Conservation (phyloP, 768 basidiomycete species). For the Panellus pusillus region DNA sequence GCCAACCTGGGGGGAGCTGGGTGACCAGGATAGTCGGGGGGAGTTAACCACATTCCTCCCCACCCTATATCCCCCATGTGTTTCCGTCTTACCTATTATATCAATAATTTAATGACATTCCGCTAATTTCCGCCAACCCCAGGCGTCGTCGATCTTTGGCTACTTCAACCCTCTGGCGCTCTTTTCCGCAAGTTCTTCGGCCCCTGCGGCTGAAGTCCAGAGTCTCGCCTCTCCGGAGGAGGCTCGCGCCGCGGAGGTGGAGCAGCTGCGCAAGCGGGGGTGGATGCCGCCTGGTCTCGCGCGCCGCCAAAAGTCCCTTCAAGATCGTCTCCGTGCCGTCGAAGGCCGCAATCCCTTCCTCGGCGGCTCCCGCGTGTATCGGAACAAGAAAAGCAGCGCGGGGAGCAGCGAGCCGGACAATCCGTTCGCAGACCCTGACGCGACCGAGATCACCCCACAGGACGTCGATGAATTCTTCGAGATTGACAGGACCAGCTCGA, state of each 20-base stretch:
- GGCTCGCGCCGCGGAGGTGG: slow-evolving; percentile 19
- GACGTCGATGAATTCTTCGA: slow-evolving; percentile 27
- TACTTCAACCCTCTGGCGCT: slow-evolving; percentile 23
- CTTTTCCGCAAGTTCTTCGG: slow-evolving; percentile 4
- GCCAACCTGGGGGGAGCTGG: slow-evolving; percentile 20
- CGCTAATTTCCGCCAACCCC: slow-evolving; percentile 13
- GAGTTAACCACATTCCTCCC: slow-evolving; percentile 1
- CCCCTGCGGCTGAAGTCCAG: slow-evolving; percentile 12
- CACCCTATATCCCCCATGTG: slow-evolving; percentile 3
- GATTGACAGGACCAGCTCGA: slow-evolving; percentile 23
- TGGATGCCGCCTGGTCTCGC: slow-evolving; percentile 25
- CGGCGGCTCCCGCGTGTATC: slow-evolving; percentile 17
- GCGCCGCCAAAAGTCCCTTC: slow-evolving; percentile 22
- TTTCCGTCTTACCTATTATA: slow-evolving; percentile 9
- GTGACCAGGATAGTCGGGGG: slow-evolving; percentile 19
- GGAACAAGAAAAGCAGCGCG: slow-evolving; percentile 10
- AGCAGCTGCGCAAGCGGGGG: slow-evolving; percentile 24
- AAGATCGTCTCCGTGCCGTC: slow-evolving; percentile 13
- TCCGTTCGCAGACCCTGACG: slow-evolving; percentile 20
- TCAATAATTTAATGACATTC: slow-evolving; percentile 10
- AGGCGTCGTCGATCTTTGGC: slow-evolving; percentile 19
- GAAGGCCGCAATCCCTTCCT: slow-evolving; percentile 24
- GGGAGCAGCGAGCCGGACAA: slow-evolving; percentile 10
- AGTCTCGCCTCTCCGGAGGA: slow-evolving; percentile 17
- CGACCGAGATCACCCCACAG: slow-evolving; percentile 18